phyloP scores from a whole-genome alignment of 371 early-diverging fungal species.

The Mucor plumbeus region DNA sequence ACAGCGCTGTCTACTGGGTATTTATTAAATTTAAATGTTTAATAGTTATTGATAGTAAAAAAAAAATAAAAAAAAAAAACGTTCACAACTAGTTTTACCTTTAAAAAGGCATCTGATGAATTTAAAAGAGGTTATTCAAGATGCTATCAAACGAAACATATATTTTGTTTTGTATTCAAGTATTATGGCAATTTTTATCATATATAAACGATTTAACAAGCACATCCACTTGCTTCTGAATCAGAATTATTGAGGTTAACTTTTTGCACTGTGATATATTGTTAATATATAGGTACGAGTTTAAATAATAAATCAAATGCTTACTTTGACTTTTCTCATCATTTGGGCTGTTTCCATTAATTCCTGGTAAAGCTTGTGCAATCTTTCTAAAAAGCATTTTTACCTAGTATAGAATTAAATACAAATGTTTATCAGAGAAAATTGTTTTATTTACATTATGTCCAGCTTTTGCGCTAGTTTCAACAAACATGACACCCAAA shows the following conservation, averaged over 20 bases:
- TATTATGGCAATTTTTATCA: no score
- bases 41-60: no score
- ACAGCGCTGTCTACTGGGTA: no score
- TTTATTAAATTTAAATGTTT: no score
- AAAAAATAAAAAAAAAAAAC: no score
- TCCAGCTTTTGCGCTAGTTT: constrained; percentile 96
- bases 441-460: constrained; percentile 71
- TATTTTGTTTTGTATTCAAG: no score
- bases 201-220: constrained; percentile 28
- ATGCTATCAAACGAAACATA: no score
- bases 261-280: constrained; percentile 40
- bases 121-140: no score
- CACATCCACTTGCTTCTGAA: constrained; percentile 40
- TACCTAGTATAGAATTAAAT: constrained; percentile 45
- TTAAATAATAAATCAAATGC: background rate
- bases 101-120: no score
- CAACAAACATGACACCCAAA: constrained; percentile 94
- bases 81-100: no score
- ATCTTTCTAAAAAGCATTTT: constrained; percentile 95
- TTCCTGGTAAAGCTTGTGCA: constrained; percentile 93
- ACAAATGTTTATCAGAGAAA: background rate
- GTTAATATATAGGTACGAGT: background rate
- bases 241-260: constrained; percentile 35
- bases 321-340: constrained; percentile 48
- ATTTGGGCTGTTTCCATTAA: constrained; percentile 57